These are phyloP conservation scores for Fusarium begoniae DNA, from an alignment of 2,329 filamentous ascomycete genomes.

Conservation along the genomic window DNA sequence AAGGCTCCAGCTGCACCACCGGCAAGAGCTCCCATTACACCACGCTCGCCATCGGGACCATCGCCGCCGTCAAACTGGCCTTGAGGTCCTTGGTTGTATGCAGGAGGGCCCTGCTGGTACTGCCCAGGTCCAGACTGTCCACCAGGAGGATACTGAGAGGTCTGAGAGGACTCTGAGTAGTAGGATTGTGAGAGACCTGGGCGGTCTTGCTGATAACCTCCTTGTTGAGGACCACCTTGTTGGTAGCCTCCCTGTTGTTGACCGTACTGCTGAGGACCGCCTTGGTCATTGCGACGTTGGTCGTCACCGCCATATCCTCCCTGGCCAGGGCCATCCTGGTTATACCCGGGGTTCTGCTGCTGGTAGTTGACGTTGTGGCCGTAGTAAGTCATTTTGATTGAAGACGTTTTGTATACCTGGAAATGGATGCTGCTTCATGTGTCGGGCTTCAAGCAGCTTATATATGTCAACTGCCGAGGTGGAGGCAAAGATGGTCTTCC, in stretches of 20 bases:
- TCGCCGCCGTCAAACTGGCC: conserved; percentile 6
- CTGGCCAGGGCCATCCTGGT: not conserved
- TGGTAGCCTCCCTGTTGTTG: conserved; percentile 9
- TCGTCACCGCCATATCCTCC: conserved; percentile 6
- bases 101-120: not conserved
- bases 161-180: conserved; percentile 8
- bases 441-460: not conserved
- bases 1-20: conserved; percentile 53
- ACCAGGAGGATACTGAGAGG: conserved; percentile 7
- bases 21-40: conserved; percentile 52
- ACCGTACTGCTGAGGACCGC: not conserved
- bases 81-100: conserved; percentile 1
- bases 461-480: conserved; percentile 14
- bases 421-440: not conserved
- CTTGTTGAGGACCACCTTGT: not conserved
- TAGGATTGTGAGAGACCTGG: conserved; percentile 17
- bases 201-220: conserved; percentile 8
- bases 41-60: conserved; percentile 51
- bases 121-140: not conserved
- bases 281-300: conserved; percentile 12
- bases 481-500: not conserved
- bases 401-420: not conserved
- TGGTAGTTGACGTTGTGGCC: conserved; percentile 19
- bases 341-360: conserved; percentile 8
- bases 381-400: conserved; percentile 15